phyloP scores from a whole-genome alignment of 306 rosid species.

The Acacia confusa region DNA sequence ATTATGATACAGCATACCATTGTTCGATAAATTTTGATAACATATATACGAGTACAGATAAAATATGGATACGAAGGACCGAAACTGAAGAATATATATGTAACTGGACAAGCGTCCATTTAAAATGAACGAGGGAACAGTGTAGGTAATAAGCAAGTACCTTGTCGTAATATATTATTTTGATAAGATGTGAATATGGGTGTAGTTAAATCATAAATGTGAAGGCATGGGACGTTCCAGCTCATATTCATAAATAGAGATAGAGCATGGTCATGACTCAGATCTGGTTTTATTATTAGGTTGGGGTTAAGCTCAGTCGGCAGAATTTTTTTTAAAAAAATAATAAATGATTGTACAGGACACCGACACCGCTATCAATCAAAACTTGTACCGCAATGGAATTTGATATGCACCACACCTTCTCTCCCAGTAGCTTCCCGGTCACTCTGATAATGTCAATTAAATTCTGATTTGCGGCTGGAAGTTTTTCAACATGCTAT shows the following conservation, averaged over 20 bases:
- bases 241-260: neutral
- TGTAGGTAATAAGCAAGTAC: neutral
- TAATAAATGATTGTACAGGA: neutral
- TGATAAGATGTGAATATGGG: neutral
- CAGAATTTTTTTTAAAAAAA: neutral
- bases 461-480: slow-evolving; percentile 6
- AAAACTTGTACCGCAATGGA: neutral
- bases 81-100: neutral
- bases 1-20: neutral
- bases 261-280: neutral
- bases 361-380: neutral
- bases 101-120: neutral
- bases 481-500: neutral
- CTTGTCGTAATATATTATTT: no score
- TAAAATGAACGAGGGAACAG: neutral
- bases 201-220: neutral
- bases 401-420: neutral
- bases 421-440: neutral
- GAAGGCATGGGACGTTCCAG: neutral
- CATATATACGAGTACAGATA: neutral
- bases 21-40: neutral
- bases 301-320: neutral
- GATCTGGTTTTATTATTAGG: neutral
- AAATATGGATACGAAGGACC: neutral
- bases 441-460: neutral